A percentile compares a stretch with the other conserved stretches of the same genome.
These are phyloP conservation scores for Coprinopsis marcescibilis DNA, from an alignment of 768 basidiomycete genomes.

Conservation along the genomic window DNA sequence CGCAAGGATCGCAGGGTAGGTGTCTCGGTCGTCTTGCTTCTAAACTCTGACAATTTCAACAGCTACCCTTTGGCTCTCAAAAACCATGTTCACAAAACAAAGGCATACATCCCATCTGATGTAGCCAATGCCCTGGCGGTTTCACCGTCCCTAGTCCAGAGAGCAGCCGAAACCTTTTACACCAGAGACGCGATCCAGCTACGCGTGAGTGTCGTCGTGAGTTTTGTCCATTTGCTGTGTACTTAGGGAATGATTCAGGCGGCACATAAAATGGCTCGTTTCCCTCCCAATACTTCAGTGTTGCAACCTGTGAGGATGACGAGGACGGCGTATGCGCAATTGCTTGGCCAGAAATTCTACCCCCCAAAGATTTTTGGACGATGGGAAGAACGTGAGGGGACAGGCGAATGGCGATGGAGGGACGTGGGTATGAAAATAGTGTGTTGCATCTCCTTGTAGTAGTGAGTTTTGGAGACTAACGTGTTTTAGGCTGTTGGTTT, in stretches of 20 bases:
- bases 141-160: constrained; percentile 70
- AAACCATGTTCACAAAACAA: constrained; percentile 70
- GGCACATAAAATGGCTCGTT: constrained; percentile 85
- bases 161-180: constrained; percentile 89
- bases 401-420: constrained; percentile 67
- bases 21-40: constrained; percentile 2
- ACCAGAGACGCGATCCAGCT: constrained; percentile 89
- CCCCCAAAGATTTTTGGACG: constrained; percentile 86
- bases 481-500: constrained; percentile 77
- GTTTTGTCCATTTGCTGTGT: not conserved
- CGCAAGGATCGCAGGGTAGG: constrained; percentile 63
- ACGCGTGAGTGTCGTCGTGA: constrained; percentile 49
- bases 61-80: constrained; percentile 69
- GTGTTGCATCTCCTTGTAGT: not conserved
- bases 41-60: constrained; percentile 1
- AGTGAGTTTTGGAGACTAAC: not conserved
- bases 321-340: constrained; percentile 89
- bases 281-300: constrained; percentile 65
- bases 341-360: constrained; percentile 86
- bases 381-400: constrained; percentile 59
- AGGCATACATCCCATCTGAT: constrained; percentile 74
- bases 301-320: constrained; percentile 72
- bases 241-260: constrained; percentile 43
- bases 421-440: constrained; percentile 95
- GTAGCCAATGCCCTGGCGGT: constrained; percentile 66